A percentile compares a stretch with the other conserved stretches of the same genome.
Conservation (phyloP, 306 rosid species). For the Datisca glomerata region DNA sequence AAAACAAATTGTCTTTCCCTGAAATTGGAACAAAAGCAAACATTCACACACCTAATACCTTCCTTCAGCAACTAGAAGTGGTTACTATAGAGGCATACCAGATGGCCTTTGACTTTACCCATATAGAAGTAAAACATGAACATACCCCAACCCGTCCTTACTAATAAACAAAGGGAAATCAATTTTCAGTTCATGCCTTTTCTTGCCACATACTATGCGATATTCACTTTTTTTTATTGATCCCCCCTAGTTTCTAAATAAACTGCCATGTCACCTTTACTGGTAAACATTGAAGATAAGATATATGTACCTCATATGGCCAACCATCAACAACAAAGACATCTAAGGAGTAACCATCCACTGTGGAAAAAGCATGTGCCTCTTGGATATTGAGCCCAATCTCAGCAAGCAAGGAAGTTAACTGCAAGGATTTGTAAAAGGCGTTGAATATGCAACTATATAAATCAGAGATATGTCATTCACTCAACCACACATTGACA, state of each 20-base stretch:
- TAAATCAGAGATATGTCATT: too few relatives aligned
- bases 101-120: too few relatives aligned
- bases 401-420: slow-evolving; percentile 94
- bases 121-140: not conserved
- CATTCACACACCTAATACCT: too few relatives aligned
- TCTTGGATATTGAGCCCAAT: slow-evolving; percentile 95
- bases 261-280: not conserved
- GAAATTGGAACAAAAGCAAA: not conserved
- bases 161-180: not conserved
- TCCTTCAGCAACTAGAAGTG: too few relatives aligned
- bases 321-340: slow-evolving; percentile 99
- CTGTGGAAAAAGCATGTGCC: slow-evolving; percentile 96
- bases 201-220: too few relatives aligned
- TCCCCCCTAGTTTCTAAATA: not conserved
- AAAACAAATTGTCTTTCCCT: not conserved
- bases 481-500: too few relatives aligned
- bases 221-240: not conserved
- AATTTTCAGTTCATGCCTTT: not conserved
- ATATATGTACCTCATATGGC: slow-evolving; percentile 70
- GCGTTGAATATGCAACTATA: not conserved
- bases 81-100: too few relatives aligned
- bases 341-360: slow-evolving; percentile 91
- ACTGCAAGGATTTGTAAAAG: slow-evolving; percentile 21
- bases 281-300: slow-evolving; percentile 1
- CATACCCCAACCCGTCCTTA: too few relatives aligned